Evolutionary conservation across 768 basidiomycete genomes (phyloP).

Genomic region (Strobilomyces dryophilus): DNA sequence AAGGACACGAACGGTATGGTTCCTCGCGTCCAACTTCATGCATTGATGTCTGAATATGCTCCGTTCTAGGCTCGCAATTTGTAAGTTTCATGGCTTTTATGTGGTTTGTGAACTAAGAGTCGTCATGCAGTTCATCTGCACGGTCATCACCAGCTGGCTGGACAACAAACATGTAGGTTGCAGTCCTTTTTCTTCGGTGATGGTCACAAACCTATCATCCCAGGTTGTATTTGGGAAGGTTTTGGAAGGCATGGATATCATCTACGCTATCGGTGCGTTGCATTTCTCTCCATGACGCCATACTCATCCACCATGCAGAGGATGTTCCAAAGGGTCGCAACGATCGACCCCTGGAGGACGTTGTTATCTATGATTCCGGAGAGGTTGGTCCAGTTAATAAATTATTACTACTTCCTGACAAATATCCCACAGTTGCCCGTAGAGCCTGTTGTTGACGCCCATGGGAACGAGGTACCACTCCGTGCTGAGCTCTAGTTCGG

Average conservation of each 20-base stretch:
- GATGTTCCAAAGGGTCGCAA: conserved; percentile 61
- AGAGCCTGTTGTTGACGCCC: conserved; percentile 50
- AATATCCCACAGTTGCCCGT: conserved; percentile 42
- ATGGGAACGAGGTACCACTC: conserved; percentile 88
- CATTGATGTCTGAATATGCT: conserved; percentile 4
- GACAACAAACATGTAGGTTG: conserved; percentile 78
- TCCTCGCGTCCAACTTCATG: neutral
- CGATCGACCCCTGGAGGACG: conserved; percentile 74
- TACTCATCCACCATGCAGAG: conserved; percentile 46
- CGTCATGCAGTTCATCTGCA: conserved; percentile 79
- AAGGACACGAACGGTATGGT: conserved; percentile 84
- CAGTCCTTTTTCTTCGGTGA: neutral
- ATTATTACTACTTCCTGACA: conserved; percentile 12
- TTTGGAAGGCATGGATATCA: conserved; percentile 87
- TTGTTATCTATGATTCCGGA: conserved; percentile 81
- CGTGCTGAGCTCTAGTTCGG: conserved; percentile 85
- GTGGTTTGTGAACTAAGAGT: neutral
- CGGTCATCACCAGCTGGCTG: conserved; percentile 81
- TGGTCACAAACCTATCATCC: conserved; percentile 9
- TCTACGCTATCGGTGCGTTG: conserved; percentile 64
- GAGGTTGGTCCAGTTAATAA: conserved; percentile 52
- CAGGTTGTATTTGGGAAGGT: conserved; percentile 94
- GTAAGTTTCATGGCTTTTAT: conserved; percentile 39
- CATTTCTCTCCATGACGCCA: neutral
- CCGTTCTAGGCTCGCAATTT: conserved; percentile 72